Evolutionary conservation across 768 basidiomycete species (phyloP).

Genomic region (Suillus tomentosus): DNA sequence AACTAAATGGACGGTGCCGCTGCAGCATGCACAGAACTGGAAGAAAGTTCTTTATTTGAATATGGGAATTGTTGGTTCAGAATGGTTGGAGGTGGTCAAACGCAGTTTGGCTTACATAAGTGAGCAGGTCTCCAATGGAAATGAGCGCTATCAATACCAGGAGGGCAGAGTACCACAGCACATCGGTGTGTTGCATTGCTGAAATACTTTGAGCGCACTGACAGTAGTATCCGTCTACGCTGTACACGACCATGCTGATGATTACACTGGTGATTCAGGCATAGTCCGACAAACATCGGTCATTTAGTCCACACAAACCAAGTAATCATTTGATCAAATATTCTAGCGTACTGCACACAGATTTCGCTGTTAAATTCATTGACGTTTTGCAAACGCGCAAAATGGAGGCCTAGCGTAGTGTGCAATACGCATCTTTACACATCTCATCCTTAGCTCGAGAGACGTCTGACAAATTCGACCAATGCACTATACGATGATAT

Average conservation of each 20-base stretch:
- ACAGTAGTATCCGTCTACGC: not conserved
- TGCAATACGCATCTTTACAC: too few relatives aligned
- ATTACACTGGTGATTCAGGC: not conserved
- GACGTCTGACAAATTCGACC: conserved; percentile 34
- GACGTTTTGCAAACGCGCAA: not conserved
- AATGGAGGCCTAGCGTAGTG: not conserved
- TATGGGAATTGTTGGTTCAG: too few relatives aligned
- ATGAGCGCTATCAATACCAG: too few relatives aligned
- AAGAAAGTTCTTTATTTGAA: too few relatives aligned
- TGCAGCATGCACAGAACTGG: too few relatives aligned
- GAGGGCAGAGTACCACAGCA: not conserved
- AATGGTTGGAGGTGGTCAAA: too few relatives aligned
- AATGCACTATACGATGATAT: conserved; percentile 28
- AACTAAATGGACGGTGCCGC: too few relatives aligned
- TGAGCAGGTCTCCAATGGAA: too few relatives aligned
- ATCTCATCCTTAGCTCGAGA: conserved; percentile 15
- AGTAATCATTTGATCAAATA: not conserved
- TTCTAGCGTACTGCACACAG: not conserved
- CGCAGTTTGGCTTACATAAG: too few relatives aligned
- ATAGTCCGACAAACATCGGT: not conserved
- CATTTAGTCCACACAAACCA: not conserved
- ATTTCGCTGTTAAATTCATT: not conserved
- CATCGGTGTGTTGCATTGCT: not conserved
- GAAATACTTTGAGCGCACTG: not conserved
- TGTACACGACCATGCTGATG: not conserved